Conservation (phyloP, 2,329 filamentous ascomycete species). For the Fusarium sp. region DNA sequence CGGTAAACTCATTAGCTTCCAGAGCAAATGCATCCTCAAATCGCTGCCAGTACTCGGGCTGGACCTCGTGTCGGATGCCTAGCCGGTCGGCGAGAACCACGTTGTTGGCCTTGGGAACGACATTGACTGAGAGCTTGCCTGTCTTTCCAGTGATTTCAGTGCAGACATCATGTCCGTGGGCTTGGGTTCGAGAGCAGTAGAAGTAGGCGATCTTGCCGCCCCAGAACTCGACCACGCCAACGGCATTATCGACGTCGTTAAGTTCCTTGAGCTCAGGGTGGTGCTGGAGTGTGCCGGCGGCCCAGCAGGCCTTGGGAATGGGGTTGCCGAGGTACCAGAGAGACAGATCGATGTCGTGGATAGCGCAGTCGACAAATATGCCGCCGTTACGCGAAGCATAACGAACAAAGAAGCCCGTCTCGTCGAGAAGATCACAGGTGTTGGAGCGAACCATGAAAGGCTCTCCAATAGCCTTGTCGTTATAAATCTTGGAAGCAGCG, state of each 20-base stretch:
- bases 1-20: constrained; percentile 75
- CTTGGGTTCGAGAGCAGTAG: constrained; percentile 76
- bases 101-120: constrained; percentile 67
- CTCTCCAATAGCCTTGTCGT: constrained; percentile 68
- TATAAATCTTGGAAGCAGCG: constrained; percentile 65
- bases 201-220: constrained; percentile 76
- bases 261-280: constrained; percentile 49
- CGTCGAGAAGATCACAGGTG: constrained; percentile 77
- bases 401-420: constrained; percentile 76
- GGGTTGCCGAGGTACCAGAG: constrained; percentile 51
- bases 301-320: constrained; percentile 32
- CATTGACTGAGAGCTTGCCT: constrained; percentile 74
- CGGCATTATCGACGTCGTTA: constrained; percentile 51
- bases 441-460: constrained; percentile 74
- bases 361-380: constrained; percentile 79
- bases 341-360: constrained; percentile 72
- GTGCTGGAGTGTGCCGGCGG: constrained; percentile 30
- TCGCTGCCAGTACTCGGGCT: constrained; percentile 73
- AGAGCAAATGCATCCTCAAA: constrained; percentile 74
- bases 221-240: constrained; percentile 76
- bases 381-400: constrained; percentile 76
- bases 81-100: constrained; percentile 67
- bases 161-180: constrained; percentile 72
- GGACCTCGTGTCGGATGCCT: constrained; percentile 68
- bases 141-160: constrained; percentile 78